Percentiles rank a stretch among this genome's conserved stretches.
Conservation (phyloP, 163 green algal genomes). For the Scenedesmus sp. region DNA sequence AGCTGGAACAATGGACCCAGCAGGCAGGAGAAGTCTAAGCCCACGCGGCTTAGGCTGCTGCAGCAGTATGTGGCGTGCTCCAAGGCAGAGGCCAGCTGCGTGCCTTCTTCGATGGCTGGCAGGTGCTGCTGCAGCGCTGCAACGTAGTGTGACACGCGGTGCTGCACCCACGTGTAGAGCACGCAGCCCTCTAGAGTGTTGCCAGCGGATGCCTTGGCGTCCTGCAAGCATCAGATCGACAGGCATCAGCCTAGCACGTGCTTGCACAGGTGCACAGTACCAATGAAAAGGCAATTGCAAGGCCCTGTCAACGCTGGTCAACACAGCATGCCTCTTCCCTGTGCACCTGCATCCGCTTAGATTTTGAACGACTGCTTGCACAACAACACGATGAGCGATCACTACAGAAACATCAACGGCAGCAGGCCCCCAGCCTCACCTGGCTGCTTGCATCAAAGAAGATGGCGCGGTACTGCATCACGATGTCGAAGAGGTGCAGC, state of each 20-base stretch:
- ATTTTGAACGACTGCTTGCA: neutral
- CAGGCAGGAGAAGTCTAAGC: conserved; percentile 93
- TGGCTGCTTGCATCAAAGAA: conserved; percentile 81
- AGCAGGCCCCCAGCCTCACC: neutral
- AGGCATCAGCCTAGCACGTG: neutral
- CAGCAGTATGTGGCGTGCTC: conserved; percentile 97
- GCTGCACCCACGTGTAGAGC: conserved; percentile 87
- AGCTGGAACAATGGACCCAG: conserved; percentile 92
- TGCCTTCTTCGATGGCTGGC: conserved; percentile 83
- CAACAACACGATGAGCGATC: neutral
- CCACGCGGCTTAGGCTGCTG: conserved; percentile 90
- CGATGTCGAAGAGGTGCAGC: conserved; percentile 97
- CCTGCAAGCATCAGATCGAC: conserved; percentile 10
- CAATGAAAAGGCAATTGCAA: neutral
- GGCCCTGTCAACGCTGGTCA: too few relatives aligned
- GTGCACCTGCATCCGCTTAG: too few relatives aligned
- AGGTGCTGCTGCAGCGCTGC: conserved; percentile 72
- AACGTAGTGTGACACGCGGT: conserved; percentile 81
- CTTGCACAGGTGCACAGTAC: neutral
- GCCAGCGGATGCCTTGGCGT: conserved; percentile 28
- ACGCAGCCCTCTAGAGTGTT: conserved; percentile 69
- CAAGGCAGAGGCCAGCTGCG: conserved; percentile 87
- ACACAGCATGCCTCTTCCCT: too few relatives aligned
- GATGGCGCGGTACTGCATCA: conserved; percentile 98
- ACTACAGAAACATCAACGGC: neutral